phyloP scores from a whole-genome alignment of 2,329 filamentous ascomycete genomes.

The Fusarium robinianum region DNA sequence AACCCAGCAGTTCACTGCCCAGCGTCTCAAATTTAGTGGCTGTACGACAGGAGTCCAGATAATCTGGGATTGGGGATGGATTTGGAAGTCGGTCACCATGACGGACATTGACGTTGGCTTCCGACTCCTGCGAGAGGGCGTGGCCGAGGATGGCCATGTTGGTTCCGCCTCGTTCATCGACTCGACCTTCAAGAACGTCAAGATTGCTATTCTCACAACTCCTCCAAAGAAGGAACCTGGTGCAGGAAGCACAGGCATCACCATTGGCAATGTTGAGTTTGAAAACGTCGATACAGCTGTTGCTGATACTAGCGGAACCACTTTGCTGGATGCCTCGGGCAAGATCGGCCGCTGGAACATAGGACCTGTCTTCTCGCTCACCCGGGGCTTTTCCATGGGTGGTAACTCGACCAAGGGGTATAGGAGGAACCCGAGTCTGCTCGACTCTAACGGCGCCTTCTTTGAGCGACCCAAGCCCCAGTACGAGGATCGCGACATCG shows the following conservation, averaged over 20 bases:
- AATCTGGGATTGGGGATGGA: slow-evolving; percentile 76
- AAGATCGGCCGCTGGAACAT: not conserved
- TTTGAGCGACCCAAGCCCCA: slow-evolving; percentile 16
- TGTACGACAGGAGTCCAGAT: slow-evolving; percentile 71
- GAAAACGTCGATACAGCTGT: slow-evolving; percentile 9
- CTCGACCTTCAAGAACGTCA: not conserved
- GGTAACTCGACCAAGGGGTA: not conserved
- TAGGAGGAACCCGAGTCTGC: not conserved
- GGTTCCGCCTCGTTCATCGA: not conserved
- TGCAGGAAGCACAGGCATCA: slow-evolving; percentile 4
- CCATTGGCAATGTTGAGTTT: slow-evolving; percentile 20
- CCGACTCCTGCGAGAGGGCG: not conserved
- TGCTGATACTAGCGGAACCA: slow-evolving; percentile 1
- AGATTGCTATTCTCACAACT: not conserved
- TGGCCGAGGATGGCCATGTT: not conserved
- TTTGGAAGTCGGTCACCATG: not conserved
- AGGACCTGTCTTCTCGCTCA: not conserved
- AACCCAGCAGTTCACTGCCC: slow-evolving; percentile 71
- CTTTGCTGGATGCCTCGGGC: not conserved
- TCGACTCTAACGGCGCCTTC: not conserved
- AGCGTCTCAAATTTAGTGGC: slow-evolving; percentile 54
- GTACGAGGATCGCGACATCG: slow-evolving; percentile 10
- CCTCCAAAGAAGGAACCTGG: not conserved
- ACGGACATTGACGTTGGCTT: not conserved
- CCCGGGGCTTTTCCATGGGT: not conserved